These are phyloP conservation scores for Tephrocybe rancida DNA, from an alignment of 768 basidiomycete genomes.

Conservation along the genomic window DNA sequence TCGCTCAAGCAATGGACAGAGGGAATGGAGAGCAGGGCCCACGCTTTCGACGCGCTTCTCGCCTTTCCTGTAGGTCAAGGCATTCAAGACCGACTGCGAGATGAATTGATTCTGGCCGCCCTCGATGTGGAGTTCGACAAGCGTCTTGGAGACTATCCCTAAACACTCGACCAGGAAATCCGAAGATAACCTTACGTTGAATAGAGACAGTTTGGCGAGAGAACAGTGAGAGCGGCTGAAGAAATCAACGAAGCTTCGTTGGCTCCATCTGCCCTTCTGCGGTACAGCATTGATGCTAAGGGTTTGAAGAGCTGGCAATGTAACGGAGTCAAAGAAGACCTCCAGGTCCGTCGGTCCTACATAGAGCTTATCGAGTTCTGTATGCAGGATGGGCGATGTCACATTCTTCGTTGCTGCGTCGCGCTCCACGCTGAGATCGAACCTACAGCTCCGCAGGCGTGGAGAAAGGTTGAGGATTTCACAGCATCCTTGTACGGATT, in stretches of 20 bases:
- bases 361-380: constrained; percentile 2
- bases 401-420: neutral
- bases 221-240: constrained; percentile 1
- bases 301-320: constrained; percentile 2
- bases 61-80: neutral
- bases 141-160: neutral
- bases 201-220: constrained; percentile 2
- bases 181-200: neutral
- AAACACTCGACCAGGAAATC: neutral
- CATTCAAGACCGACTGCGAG: neutral
- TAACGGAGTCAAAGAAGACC: constrained; percentile 4
- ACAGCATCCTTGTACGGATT: constrained; percentile 6
- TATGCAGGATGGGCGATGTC: neutral
- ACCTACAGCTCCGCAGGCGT: constrained; percentile 1
- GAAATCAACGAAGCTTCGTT: constrained; percentile 2
- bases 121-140: constrained; percentile 4
- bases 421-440: neutral
- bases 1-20: neutral
- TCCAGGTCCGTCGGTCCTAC: constrained; percentile 7
- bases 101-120: neutral
- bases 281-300: neutral
- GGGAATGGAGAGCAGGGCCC: neutral
- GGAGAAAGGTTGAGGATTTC: constrained; percentile 4
- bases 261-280: constrained; percentile 6
- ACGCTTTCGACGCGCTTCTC: neutral